A percentile compares a stretch with the other conserved stretches of the same genome.
These are phyloP conservation scores for Penicillium coprophilum DNA, from an alignment of 495 filamentous ascomycete species.

Conservation along the genomic window DNA sequence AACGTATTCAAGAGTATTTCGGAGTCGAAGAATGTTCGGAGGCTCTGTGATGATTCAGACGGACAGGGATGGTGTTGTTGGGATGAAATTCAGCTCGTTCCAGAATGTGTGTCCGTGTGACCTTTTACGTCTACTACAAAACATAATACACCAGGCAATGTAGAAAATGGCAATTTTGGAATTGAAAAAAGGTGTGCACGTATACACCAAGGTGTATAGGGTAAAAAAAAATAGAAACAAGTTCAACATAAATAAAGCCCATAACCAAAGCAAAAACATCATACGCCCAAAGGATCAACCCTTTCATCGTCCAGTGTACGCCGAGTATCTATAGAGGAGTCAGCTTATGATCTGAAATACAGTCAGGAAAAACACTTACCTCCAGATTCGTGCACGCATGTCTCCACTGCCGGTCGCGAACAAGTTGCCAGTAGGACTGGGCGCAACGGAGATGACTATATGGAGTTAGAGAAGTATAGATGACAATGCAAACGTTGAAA, in stretches of 20 bases:
- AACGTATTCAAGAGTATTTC: neutral
- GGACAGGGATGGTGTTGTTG: conserved; percentile 16
- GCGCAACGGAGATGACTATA: conserved; percentile 82
- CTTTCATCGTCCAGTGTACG: conserved; percentile 47
- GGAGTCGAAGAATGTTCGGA: neutral
- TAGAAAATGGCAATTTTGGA: conserved; percentile 4
- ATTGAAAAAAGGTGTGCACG: neutral
- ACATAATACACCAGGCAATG: neutral
- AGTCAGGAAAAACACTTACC: conserved; percentile 44
- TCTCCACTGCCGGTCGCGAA: conserved; percentile 90
- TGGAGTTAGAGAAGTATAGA: conserved; percentile 2
- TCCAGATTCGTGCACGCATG: conserved; percentile 90
- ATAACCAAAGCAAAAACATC: conserved; percentile 26
- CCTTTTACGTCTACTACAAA: neutral
- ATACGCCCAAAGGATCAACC: conserved; percentile 41
- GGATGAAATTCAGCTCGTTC: conserved; percentile 6
- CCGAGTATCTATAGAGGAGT: conserved; percentile 38
- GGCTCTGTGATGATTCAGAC: conserved; percentile 28
- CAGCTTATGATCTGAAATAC: conserved; percentile 11
- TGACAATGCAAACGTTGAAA: conserved; percentile 9
- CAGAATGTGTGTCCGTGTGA: neutral
- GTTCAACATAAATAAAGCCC: conserved; percentile 16
- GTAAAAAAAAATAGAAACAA: conserved; percentile 12
- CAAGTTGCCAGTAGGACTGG: conserved; percentile 72
- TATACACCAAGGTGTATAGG: conserved; percentile 10